Conservation (phyloP, 352 stramenopile genomes). For the Blastocystis sp. region DNA sequence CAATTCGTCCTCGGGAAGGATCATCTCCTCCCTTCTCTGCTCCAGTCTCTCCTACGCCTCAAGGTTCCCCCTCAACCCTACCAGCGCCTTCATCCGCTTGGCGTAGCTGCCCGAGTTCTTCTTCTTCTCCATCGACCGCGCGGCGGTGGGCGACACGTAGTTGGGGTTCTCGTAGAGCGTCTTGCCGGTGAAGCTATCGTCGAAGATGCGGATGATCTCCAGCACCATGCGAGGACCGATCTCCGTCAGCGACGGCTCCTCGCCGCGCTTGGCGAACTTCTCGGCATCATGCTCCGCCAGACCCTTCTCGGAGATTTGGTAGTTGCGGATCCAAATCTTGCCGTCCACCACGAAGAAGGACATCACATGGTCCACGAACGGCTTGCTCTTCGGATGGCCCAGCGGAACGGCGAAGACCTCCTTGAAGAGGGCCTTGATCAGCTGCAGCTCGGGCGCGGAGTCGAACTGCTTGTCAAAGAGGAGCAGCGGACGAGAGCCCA, state of each 20-base stretch:
- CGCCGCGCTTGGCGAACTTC: constrained; percentile 71
- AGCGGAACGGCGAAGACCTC: constrained; percentile 90
- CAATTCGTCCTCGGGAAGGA: constrained; percentile 80
- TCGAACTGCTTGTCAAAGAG: constrained; percentile 91
- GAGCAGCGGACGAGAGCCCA: constrained; percentile 90
- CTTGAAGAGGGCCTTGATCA: constrained; percentile 93
- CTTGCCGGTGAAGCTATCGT: constrained; percentile 93
- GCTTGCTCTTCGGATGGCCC: constrained; percentile 97
- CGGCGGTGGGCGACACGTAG: constrained; percentile 93
- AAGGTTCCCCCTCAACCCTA: no score
- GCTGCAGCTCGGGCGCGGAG: constrained; percentile 82
- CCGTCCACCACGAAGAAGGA: constrained; percentile 87
- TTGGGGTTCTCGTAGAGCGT: constrained; percentile 95
- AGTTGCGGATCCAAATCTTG: constrained; percentile 98
- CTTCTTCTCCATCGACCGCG: constrained; percentile 81
- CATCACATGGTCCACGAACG: constrained; percentile 98
- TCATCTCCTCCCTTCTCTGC: constrained; percentile 76
- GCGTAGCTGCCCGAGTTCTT: constrained; percentile 88
- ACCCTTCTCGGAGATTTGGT: constrained; percentile 84
- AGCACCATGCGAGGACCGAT: constrained; percentile 98
- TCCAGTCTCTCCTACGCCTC: constrained; percentile 75
- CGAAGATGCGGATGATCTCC: constrained; percentile 95
- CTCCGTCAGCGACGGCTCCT: constrained; percentile 97
- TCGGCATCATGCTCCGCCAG: constrained; percentile 66
- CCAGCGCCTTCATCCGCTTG: constrained; percentile 81